These are phyloP conservation scores for Oryza officinalis DNA, from an alignment of 176 grass and related monocot genomes.

Conservation along the genomic window DNA sequence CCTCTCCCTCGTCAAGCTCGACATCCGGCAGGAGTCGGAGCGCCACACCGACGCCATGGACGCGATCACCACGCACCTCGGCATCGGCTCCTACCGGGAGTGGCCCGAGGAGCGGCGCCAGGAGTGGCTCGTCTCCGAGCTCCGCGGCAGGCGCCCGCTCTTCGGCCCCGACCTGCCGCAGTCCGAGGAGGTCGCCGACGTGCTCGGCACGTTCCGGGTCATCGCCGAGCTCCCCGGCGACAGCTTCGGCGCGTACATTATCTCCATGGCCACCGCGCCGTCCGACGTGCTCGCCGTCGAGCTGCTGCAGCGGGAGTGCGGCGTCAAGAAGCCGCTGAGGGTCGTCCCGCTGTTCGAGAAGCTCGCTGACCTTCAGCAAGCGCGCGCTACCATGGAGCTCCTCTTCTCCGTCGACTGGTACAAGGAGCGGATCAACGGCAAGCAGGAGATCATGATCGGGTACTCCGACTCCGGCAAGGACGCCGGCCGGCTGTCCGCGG, in stretches of 20 bases:
- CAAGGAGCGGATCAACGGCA: constrained; percentile 56
- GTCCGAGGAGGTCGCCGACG: constrained; percentile 63
- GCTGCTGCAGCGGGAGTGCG: constrained; percentile 64
- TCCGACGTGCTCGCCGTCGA: constrained; percentile 86
- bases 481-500: constrained; percentile 64
- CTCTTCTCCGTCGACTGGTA: constrained; percentile 79
- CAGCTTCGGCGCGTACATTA: constrained; percentile 70
- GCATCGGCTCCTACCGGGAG: constrained; percentile 70
- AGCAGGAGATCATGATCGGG: constrained; percentile 90
- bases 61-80: constrained; percentile 70
- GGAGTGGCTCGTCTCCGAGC: constrained; percentile 75
- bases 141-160: constrained; percentile 62
- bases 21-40: constrained; percentile 88
- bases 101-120: constrained; percentile 72
- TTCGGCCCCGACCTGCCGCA: constrained; percentile 54
- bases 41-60: constrained; percentile 66
- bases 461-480: constrained; percentile 92
- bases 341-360: constrained; percentile 79
- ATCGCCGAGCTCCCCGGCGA: constrained; percentile 67
- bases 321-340: constrained; percentile 53
- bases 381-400: constrained; percentile 53
- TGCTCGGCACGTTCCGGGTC: constrained; percentile 72
- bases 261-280: constrained; percentile 71
- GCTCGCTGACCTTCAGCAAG: constrained; percentile 63
- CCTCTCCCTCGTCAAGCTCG: constrained; percentile 68